Evolutionary conservation across 139 green algal genomes (phyloP).

Genomic region (Ettlia oleoabundans): DNA sequence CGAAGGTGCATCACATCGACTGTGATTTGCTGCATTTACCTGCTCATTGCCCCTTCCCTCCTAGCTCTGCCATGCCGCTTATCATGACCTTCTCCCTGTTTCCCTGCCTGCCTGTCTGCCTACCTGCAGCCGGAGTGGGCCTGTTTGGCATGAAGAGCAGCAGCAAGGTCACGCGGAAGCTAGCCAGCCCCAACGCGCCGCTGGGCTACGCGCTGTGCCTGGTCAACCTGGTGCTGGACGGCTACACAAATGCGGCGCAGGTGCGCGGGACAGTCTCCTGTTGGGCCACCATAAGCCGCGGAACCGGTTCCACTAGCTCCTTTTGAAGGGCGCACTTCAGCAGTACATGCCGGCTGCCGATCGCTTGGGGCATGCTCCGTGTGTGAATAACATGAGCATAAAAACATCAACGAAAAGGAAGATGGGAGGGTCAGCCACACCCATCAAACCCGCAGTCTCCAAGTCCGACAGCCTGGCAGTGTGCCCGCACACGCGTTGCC

Average conservation of each 20-base stretch:
- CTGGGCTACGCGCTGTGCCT: conserved; percentile 93
- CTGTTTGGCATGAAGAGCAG: conserved; percentile 83
- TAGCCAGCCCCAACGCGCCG: conserved; percentile 83
- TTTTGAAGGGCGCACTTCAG: no score
- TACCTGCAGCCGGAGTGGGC: conserved; percentile 62
- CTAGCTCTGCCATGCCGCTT: no score
- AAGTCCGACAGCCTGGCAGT: conserved; percentile 4
- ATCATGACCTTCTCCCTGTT: no score
- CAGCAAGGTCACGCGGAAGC: conserved; percentile 66
- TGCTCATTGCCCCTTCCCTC: no score
- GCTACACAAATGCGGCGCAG: conserved; percentile 94
- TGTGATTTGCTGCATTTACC: no score
- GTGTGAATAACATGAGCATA: no score
- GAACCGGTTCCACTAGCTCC: no score
- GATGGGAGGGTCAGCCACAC: not conserved
- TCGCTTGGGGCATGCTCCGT: no score
- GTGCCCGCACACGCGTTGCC: not conserved
- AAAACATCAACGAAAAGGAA: no score
- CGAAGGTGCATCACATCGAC: no score
- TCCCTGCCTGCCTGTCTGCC: not conserved
- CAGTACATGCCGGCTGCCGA: no score
- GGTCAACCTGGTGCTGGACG: conserved; percentile 94
- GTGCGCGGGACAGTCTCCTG: conserved; percentile 16
- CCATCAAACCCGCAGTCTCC: not conserved
- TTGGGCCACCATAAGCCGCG: no score